phyloP scores from a whole-genome alignment of 495 filamentous ascomycete species.

The Penicillium turbatum region DNA sequence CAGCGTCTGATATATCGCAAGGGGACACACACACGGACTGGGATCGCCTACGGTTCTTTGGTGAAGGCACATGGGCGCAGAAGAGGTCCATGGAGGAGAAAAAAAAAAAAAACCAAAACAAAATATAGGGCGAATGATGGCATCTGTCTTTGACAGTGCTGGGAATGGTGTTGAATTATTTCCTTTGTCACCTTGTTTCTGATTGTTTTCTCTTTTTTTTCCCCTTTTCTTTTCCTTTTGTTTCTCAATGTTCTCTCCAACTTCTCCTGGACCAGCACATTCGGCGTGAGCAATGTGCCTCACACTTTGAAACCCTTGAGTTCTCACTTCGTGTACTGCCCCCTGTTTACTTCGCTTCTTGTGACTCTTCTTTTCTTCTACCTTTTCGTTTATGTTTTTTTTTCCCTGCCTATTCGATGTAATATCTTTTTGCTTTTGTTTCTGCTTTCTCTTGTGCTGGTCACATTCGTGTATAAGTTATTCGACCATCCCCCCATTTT shows the following conservation, averaged over 20 bases:
- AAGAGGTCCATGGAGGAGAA: background rate
- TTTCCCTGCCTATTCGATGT: slow-evolving; percentile 23
- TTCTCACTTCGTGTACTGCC: slow-evolving; percentile 9
- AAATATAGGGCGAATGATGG: slow-evolving; percentile 5
- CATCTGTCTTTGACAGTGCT: slow-evolving; percentile 3
- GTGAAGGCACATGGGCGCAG: slow-evolving; percentile 8
- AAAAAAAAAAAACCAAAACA: slow-evolving; percentile 9
- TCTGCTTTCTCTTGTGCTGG: slow-evolving; percentile 26
- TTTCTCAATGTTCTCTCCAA: slow-evolving; percentile 10
- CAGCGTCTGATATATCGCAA: slow-evolving; percentile 2
- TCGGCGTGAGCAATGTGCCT: slow-evolving; percentile 13
- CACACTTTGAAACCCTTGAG: slow-evolving; percentile 11
- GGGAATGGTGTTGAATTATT: slow-evolving; percentile 8
- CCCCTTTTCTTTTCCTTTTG: slow-evolving; percentile 19
- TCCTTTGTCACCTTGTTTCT: slow-evolving; percentile 15
- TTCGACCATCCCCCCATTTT: slow-evolving; percentile 22
- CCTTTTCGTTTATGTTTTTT: slow-evolving; percentile 16
- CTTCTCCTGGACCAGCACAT: slow-evolving; percentile 13
- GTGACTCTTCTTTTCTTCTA: slow-evolving; percentile 11
- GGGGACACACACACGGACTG: slow-evolving; percentile 4
- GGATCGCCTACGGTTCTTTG: background rate
- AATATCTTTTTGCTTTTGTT: slow-evolving; percentile 20
- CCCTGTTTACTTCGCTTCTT: slow-evolving; percentile 12
- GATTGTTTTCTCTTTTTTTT: slow-evolving; percentile 11
- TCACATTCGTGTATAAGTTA: slow-evolving; percentile 36